Percentiles rank a stretch among this genome's conserved stretches.
These are phyloP conservation scores for Udeniomyces megalosporus DNA, from an alignment of 768 basidiomycete genomes.

Conservation along the genomic window DNA sequence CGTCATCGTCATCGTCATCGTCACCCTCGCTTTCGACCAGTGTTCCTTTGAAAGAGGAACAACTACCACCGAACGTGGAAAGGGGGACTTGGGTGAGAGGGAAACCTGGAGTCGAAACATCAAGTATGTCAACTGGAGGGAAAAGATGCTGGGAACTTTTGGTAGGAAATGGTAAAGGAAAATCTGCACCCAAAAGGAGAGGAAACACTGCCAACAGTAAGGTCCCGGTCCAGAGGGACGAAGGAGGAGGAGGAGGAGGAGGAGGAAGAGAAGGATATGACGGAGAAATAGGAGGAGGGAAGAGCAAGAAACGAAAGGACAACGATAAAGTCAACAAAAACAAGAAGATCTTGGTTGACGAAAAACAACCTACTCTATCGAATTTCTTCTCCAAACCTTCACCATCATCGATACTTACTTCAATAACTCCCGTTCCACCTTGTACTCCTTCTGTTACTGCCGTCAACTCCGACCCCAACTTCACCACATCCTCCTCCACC, in stretches of 20 bases:
- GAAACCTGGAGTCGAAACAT: background rate
- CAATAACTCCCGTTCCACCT: too few relatives aligned
- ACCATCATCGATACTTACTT: too few relatives aligned
- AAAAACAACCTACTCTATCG: too few relatives aligned
- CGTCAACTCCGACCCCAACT: too few relatives aligned
- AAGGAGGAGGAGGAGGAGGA: background rate
- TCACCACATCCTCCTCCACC: too few relatives aligned
- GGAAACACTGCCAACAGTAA: too few relatives aligned
- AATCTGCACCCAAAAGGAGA: background rate
- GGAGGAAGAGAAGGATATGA: background rate
- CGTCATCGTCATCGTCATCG: too few relatives aligned
- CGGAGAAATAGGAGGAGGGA: background rate
- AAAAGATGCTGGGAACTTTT: constrained; percentile 9
- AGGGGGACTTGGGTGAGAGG: constrained; percentile 1
- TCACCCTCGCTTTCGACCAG: too few relatives aligned
- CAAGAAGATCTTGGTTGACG: too few relatives aligned
- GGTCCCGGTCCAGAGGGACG: background rate
- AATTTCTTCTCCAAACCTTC: too few relatives aligned
- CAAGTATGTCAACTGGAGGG: constrained; percentile 3
- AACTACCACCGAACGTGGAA: background rate
- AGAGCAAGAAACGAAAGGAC: background rate
- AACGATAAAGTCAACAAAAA: background rate
- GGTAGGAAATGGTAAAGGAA: background rate
- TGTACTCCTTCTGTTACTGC: too few relatives aligned
- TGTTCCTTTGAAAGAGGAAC: background rate